These are phyloP conservation scores for Parsonsia alboflavescens DNA, from an alignment of 257 asterid genomes.

Conservation along the genomic window DNA sequence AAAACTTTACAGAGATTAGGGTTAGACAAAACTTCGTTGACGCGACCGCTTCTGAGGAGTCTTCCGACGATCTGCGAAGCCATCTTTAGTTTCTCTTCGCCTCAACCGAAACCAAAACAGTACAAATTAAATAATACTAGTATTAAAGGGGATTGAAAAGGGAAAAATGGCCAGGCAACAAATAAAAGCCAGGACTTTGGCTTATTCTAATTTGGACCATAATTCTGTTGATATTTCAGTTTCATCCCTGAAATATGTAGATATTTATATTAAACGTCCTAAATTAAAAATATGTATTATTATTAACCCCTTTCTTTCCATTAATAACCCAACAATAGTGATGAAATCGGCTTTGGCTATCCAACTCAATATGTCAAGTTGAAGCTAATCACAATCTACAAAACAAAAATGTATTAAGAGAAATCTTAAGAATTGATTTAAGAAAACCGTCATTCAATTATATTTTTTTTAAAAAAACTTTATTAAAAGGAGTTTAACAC, in stretches of 20 bases:
- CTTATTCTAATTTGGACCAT: background rate
- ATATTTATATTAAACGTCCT: background rate
- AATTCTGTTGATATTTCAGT: background rate
- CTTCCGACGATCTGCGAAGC: slow-evolving; percentile 64
- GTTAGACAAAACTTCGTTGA: slow-evolving; percentile 24
- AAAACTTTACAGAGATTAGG: slow-evolving; percentile 27
- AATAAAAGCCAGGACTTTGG: background rate
- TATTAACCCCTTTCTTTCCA: background rate
- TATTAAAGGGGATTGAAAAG: background rate
- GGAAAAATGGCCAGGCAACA: background rate
- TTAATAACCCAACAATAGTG: no score
- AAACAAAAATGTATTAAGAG: no score
- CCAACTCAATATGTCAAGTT: no score
- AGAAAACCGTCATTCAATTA: no score
- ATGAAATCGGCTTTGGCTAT: no score
- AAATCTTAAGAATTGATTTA: no score
- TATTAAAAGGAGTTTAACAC: no score
- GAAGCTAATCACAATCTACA: no score
- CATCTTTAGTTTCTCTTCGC: slow-evolving; percentile 28
- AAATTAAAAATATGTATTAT: background rate
- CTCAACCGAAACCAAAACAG: background rate
- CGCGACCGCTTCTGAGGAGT: slow-evolving; percentile 39
- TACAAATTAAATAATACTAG: background rate
- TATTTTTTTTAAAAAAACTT: no score
- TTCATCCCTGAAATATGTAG: background rate